Evolutionary conservation across 768 basidiomycete species (phyloP).

Genomic region (Sutorius australiensis): DNA sequence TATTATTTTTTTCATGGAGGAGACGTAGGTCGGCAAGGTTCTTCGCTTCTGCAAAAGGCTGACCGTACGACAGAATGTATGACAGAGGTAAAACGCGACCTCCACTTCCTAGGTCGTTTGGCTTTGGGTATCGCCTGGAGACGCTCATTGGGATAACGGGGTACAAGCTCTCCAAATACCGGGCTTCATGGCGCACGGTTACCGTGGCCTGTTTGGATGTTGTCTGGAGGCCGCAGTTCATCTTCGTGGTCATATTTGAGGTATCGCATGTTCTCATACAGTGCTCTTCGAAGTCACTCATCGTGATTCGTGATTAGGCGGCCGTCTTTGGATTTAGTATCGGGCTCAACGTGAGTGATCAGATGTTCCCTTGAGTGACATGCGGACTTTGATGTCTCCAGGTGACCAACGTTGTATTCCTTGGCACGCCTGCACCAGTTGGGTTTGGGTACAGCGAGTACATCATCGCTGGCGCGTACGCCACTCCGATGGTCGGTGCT

Average conservation of each 20-base stretch:
- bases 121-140: conserved; percentile 41
- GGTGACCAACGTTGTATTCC: conserved; percentile 55
- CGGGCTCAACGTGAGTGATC: conserved; percentile 38
- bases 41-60: neutral
- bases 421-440: conserved; percentile 42
- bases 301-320: conserved; percentile 22
- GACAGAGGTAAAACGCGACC: conserved; percentile 42
- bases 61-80: conserved; percentile 37
- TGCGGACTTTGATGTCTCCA: conserved; percentile 14
- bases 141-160: conserved; percentile 50
- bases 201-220: conserved; percentile 35
- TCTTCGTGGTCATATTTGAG: conserved; percentile 38
- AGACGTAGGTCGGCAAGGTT: conserved; percentile 37
- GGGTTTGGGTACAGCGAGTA: conserved; percentile 46
- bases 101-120: conserved; percentile 23
- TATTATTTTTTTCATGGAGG: conserved; percentile 46
- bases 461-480: conserved; percentile 40
- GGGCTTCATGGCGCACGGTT: conserved; percentile 38
- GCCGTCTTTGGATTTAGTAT: conserved; percentile 48
- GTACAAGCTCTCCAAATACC: conserved; percentile 40
- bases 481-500: conserved; percentile 40
- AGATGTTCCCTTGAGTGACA: neutral
- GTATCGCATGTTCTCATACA: conserved; percentile 14
- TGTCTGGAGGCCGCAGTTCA: conserved; percentile 48
- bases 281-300: neutral